Evolutionary conservation across 768 basidiomycete genomes (phyloP).

Genomic region (Suillus ampliporus): DNA sequence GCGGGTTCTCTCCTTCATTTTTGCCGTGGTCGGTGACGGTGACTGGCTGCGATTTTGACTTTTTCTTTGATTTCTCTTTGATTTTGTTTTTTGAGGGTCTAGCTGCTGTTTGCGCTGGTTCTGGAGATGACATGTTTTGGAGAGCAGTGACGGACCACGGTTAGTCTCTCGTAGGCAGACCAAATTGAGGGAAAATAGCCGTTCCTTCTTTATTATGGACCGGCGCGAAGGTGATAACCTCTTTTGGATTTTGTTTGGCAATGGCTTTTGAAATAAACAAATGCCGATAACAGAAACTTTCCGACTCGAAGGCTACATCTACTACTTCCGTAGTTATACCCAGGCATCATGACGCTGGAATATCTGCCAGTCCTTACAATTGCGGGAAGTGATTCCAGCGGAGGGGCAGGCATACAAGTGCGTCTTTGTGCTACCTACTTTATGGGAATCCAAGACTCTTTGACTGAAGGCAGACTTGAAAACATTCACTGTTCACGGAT

Average conservation of each 20-base stretch:
- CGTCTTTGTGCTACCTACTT: slow-evolving; percentile 15
- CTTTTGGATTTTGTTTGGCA: slow-evolving; percentile 29
- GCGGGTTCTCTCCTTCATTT: slow-evolving; percentile 58
- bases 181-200: not conserved
- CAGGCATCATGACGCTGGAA: not conserved
- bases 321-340: too few relatives aligned
- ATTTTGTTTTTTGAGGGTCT: slow-evolving; percentile 17
- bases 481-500: slow-evolving; percentile 77
- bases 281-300: too few relatives aligned
- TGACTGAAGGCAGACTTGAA: slow-evolving; percentile 78
- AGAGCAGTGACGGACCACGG: not conserved
- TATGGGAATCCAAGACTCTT: not conserved
- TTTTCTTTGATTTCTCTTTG: slow-evolving; percentile 24
- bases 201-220: slow-evolving; percentile 1
- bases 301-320: not conserved
- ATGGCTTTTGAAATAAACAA: slow-evolving; percentile 7
- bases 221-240: not conserved
- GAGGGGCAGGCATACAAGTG: slow-evolving; percentile 92
- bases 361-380: slow-evolving; percentile 63
- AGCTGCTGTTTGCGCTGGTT: slow-evolving; percentile 13
- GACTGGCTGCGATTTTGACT: slow-evolving; percentile 7
- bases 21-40: slow-evolving; percentile 38
- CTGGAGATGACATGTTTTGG: slow-evolving; percentile 32
- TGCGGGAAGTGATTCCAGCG: slow-evolving; percentile 82
- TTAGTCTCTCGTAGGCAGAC: not conserved